Conservation (phyloP, 2,329 filamentous ascomycete genomes). For the Colletotrichum musicola region DNA sequence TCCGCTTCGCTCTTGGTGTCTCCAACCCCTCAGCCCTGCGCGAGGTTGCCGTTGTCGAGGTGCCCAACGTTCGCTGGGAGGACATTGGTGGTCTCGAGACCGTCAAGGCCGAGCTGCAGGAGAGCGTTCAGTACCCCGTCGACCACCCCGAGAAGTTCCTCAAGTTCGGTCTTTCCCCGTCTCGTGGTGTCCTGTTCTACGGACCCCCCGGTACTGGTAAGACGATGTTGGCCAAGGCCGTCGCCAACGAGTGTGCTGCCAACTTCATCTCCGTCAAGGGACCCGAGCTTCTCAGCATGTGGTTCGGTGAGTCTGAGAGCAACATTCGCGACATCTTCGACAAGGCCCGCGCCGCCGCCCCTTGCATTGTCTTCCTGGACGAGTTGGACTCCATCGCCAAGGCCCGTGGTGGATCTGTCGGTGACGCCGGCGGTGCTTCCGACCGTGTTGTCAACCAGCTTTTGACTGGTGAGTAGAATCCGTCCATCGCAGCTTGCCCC, state of each 20-base stretch:
- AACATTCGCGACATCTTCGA: slow-evolving; percentile 99
- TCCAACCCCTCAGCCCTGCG: slow-evolving; percentile 99
- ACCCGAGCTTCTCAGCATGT: slow-evolving; percentile 98
- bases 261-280: slow-evolving; percentile 99
- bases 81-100: slow-evolving; percentile 98
- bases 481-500: background rate
- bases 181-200: slow-evolving; percentile 98
- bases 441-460: slow-evolving; percentile 99
- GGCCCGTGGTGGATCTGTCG: slow-evolving; percentile 95
- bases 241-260: slow-evolving; percentile 98
- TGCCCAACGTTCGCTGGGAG: slow-evolving; percentile 99
- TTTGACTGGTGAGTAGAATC: slow-evolving; percentile 79
- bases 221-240: slow-evolving; percentile 98
- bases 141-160: slow-evolving; percentile 99
- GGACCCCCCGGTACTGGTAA: slow-evolving; percentile 99
- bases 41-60: slow-evolving; percentile 98
- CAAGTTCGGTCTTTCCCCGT: slow-evolving; percentile 98
- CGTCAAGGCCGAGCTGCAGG: slow-evolving; percentile 99
- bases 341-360: slow-evolving; percentile 97
- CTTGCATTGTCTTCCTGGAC: slow-evolving; percentile 98
- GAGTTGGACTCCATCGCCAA: slow-evolving; percentile 99
- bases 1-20: slow-evolving; percentile 97
- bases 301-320: slow-evolving; percentile 99
- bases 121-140: slow-evolving; percentile 98
- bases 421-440: slow-evolving; percentile 96